Evolutionary conservation across 371 early-diverging fungal genomes (phyloP).

Genomic region (Nematocida displodere): DNA sequence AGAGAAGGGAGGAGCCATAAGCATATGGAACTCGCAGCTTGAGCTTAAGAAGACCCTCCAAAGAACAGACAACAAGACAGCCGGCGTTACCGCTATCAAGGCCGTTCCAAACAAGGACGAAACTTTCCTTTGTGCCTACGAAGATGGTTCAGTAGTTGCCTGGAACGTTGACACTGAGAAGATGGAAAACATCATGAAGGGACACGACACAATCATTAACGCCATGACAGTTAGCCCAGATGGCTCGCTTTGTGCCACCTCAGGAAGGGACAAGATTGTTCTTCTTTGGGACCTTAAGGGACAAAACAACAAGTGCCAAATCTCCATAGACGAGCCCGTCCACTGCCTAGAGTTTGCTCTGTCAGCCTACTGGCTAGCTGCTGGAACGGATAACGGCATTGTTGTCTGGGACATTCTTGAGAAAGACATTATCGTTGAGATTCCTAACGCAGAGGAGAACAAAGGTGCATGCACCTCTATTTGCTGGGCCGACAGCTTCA

Average conservation of each 20-base stretch:
- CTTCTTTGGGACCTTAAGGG: constrained; percentile 98
- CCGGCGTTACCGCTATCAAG: constrained; percentile 55
- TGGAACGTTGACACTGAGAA: constrained; percentile 94
- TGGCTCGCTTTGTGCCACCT: constrained; percentile 96
- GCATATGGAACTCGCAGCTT: constrained; percentile 61
- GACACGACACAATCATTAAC: constrained; percentile 91
- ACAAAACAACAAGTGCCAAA: constrained; percentile 91
- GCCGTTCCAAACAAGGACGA: constrained; percentile 56
- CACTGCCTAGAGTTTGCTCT: constrained; percentile 92
- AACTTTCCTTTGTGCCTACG: constrained; percentile 53
- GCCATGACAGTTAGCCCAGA: constrained; percentile 94
- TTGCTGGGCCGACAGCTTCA: constrained; percentile 91
- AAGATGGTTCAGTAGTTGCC: constrained; percentile 92
- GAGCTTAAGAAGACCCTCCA: constrained; percentile 43
- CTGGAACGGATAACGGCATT: constrained; percentile 86
- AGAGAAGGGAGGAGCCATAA: constrained; percentile 53
- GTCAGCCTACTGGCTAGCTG: constrained; percentile 98
- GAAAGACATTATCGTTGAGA: constrained; percentile 87
- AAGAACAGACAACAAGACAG: constrained; percentile 49
- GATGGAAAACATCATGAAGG: constrained; percentile 92
- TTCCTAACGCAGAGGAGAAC: constrained; percentile 74
- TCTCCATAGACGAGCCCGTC: constrained; percentile 85
- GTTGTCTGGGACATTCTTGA: constrained; percentile 96
- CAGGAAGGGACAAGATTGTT: constrained; percentile 93
- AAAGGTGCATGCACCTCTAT: constrained; percentile 72